Evolutionary conservation across 352 stramenopile genomes (phyloP).

Genomic region (Thalassiosira mediterranea): DNA sequence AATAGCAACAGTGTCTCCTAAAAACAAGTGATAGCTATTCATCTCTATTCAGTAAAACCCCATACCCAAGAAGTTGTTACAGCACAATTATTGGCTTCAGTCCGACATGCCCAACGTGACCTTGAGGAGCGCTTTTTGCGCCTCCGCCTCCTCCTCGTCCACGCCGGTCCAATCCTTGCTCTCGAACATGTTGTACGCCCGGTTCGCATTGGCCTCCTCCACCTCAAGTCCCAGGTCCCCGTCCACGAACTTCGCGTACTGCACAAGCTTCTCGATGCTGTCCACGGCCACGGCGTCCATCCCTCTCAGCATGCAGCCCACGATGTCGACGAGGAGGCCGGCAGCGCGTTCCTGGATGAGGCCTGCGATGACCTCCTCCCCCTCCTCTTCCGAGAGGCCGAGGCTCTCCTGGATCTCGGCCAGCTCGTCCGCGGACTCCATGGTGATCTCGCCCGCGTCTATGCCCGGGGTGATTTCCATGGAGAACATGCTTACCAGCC

Average conservation of each 20-base stretch:
- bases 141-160: constrained; percentile 47
- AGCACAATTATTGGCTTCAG: too few species aligned
- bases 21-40: too few species aligned
- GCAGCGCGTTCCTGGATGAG: constrained; percentile 61
- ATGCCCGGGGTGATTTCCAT: constrained; percentile 74
- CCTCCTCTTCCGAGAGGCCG: constrained; percentile 67
- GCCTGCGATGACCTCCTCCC: constrained; percentile 66
- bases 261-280: constrained; percentile 69
- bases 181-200: constrained; percentile 78
- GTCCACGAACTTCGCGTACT: constrained; percentile 76
- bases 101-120: too few species aligned
- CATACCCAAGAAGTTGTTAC: too few species aligned
- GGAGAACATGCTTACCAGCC: constrained; percentile 75
- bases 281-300: constrained; percentile 66
- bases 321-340: constrained; percentile 55
- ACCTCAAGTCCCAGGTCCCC: constrained; percentile 69
- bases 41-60: too few species aligned
- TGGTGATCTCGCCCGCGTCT: constrained; percentile 74
- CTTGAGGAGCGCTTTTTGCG: constrained; percentile 70
- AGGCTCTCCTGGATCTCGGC: constrained; percentile 81
- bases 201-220: constrained; percentile 62
- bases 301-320: constrained; percentile 67
- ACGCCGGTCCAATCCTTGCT: constrained; percentile 65
- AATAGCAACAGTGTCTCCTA: too few species aligned
- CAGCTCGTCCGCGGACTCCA: constrained; percentile 67